Evolutionary conservation across 345 rosid species (phyloP).

Genomic region (Euclidium syriacum): DNA sequence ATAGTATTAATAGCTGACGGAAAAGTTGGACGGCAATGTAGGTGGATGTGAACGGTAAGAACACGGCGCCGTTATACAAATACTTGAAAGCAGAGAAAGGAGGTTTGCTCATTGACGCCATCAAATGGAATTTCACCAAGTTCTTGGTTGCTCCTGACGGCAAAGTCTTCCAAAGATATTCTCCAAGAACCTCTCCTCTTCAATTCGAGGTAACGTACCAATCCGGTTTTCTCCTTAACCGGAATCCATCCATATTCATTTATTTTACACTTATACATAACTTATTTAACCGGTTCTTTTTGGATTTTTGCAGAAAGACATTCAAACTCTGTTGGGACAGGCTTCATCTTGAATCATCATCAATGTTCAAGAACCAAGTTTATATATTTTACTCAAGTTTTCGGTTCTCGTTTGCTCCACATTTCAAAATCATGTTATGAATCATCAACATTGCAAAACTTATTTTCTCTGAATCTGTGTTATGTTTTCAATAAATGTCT

Average conservation of each 20-base stretch:
- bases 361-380: not conserved
- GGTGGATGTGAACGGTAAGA: conserved; percentile 90
- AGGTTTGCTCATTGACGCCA: conserved; percentile 63
- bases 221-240: conserved; percentile 1
- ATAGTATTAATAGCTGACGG: not conserved
- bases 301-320: conserved; percentile 58
- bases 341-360: conserved; percentile 27
- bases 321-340: conserved; percentile 47
- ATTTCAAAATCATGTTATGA: conserved; percentile 10
- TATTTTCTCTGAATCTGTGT: not conserved
- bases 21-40: conserved; percentile 22
- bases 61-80: conserved; percentile 69
- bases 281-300: not conserved
- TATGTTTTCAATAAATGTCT: conserved; percentile 6
- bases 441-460: not conserved
- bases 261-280: not conserved
- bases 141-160: conserved; percentile 76
- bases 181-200: conserved; percentile 85
- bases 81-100: conserved; percentile 81
- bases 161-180: conserved; percentile 64
- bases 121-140: conserved; percentile 97
- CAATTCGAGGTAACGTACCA: conserved; percentile 57
- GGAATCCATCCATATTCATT: not conserved
- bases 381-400: not conserved
- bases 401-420: not conserved